Conservation (phyloP, 495 filamentous ascomycete genomes). For the Xylaria cubensis region DNA sequence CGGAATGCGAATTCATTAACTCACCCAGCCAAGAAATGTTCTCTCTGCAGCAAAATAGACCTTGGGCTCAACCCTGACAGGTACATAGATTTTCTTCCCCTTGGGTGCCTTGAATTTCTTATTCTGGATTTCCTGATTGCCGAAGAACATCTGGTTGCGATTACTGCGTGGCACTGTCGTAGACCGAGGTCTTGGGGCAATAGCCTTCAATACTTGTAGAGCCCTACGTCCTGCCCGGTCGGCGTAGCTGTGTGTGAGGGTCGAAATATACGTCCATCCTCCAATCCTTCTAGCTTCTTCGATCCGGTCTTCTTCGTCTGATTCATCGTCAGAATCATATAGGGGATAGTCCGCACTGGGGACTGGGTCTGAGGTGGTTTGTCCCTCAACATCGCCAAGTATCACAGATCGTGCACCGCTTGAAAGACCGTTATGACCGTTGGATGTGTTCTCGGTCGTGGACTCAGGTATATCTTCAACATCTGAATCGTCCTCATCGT, state of each 20-base stretch:
- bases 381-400: slow-evolving; percentile 54
- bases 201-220: slow-evolving; percentile 51
- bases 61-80: slow-evolving; percentile 94
- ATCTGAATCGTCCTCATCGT: slow-evolving; percentile 66
- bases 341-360: slow-evolving; percentile 77
- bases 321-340: slow-evolving; percentile 92
- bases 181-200: slow-evolving; percentile 66
- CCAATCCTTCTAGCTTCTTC: slow-evolving; percentile 77
- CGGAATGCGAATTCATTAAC: slow-evolving; percentile 27
- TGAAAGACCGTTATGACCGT: slow-evolving; percentile 41
- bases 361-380: slow-evolving; percentile 53
- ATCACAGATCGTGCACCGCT: slow-evolving; percentile 39
- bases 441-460: slow-evolving; percentile 26
- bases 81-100: slow-evolving; percentile 93
- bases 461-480: slow-evolving; percentile 51
- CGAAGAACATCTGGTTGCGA: slow-evolving; percentile 53
- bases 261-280: slow-evolving; percentile 70
- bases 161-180: slow-evolving; percentile 64
- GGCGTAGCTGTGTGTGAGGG: slow-evolving; percentile 51
- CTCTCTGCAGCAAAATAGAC: slow-evolving; percentile 96
- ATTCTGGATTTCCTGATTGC: slow-evolving; percentile 58
- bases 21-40: slow-evolving; percentile 91
- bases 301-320: slow-evolving; percentile 67
- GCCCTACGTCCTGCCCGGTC: slow-evolving; percentile 45
- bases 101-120: slow-evolving; percentile 84